Conservation (phyloP, 2,329 filamentous ascomycete genomes). For the Claviceps sp. region DNA sequence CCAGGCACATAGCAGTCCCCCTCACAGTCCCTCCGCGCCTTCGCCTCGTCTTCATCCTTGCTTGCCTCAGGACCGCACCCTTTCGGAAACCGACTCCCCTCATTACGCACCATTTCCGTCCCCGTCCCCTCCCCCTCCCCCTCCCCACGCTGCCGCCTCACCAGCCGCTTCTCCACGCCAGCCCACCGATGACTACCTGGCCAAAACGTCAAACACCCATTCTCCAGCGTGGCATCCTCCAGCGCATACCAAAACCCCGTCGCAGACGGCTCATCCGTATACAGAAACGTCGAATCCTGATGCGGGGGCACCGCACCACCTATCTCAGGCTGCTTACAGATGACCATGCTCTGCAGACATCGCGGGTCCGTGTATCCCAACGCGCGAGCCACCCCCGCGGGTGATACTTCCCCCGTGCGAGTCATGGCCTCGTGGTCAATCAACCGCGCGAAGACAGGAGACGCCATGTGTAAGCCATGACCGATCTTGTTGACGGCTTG, state of each 20-base stretch:
- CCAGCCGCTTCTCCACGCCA: conserved; percentile 59
- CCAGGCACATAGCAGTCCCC: conserved; percentile 53
- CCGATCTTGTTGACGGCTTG: conserved; percentile 84
- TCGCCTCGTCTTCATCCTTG: conserved; percentile 19
- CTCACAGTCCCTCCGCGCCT: no score
- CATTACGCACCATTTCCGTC: conserved; percentile 60
- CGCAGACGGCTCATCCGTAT: conserved; percentile 76
- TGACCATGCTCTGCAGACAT: conserved; percentile 87
- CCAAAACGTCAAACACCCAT: conserved; percentile 81
- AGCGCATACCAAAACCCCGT: conserved; percentile 97
- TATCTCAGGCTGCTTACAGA: conserved; percentile 96
- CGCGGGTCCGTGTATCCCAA: conserved; percentile 67
- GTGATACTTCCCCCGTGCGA: conserved; percentile 22
- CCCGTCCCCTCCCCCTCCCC: conserved; percentile 35
- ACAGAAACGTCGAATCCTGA: conserved; percentile 86
- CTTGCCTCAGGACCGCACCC: conserved; percentile 24
- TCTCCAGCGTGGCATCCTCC: conserved; percentile 75
- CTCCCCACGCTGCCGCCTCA: conserved; percentile 36
- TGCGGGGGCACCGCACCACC: conserved; percentile 84
- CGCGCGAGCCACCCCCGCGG: conserved; percentile 50
- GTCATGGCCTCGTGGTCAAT: conserved; percentile 33
- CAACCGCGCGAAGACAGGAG: conserved; percentile 49
- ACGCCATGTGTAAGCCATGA: conserved; percentile 60
- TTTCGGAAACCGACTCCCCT: conserved; percentile 48
- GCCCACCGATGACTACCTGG: conserved; percentile 68